Conservation (phyloP, 176 grass and related monocot genomes). For the Zoysia pacifica region DNA sequence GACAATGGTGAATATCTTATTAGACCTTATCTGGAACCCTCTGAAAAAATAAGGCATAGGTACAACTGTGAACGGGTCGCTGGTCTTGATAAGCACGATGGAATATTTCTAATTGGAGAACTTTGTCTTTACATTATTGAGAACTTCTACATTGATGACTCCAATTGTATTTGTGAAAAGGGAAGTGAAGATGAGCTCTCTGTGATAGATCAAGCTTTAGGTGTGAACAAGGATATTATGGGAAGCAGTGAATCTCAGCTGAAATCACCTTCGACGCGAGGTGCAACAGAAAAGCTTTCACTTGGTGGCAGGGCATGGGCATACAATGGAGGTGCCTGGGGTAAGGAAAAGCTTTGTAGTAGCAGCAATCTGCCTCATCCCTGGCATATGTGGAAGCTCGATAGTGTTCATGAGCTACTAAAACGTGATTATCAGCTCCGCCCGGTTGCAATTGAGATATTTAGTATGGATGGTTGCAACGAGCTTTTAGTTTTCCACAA, state of each 20-base stretch:
- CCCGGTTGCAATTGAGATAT: constrained; percentile 96
- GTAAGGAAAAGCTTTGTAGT: constrained; percentile 88
- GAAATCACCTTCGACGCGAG: constrained; percentile 73
- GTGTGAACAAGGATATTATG: constrained; percentile 91
- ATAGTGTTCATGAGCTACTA: constrained; percentile 94
- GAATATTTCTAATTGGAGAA: constrained; percentile 98
- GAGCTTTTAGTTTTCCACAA: constrained; percentile 99
- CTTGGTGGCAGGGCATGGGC: constrained; percentile 96
- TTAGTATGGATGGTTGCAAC: constrained; percentile 99
- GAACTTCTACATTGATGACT: constrained; percentile 96
- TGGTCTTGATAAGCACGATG: constrained; percentile 94
- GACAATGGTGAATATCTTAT: constrained; percentile 99
- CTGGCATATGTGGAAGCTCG: constrained; percentile 99
- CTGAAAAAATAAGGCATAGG: constrained; percentile 84
- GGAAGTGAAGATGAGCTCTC: constrained; percentile 85
- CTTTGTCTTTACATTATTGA: constrained; percentile 96
- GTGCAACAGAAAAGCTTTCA: constrained; percentile 49
- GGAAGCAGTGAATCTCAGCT: constrained; percentile 72
- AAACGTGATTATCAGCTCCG: constrained; percentile 99
- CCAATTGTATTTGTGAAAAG: constrained; percentile 95
- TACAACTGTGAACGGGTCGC: constrained; percentile 98
- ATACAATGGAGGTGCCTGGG: constrained; percentile 97
- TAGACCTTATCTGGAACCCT: constrained; percentile 93
- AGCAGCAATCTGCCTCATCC: constrained; percentile 85
- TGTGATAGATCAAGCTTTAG: constrained; percentile 97